phyloP scores from a whole-genome alignment of 805 yeast species.

The Starmerella apicola region DNA sequence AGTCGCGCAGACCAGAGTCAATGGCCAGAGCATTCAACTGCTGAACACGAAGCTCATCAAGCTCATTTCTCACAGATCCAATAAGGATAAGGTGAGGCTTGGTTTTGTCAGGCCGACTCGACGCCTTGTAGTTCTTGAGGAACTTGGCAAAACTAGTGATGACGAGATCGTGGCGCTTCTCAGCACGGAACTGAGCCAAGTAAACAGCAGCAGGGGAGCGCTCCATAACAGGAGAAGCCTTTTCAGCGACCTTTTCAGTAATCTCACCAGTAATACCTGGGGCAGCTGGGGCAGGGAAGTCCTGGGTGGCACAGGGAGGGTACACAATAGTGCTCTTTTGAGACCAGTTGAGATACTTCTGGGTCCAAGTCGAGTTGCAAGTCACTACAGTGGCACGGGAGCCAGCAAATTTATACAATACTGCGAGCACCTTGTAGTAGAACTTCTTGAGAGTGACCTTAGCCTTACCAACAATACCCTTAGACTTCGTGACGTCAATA shows the following conservation, averaged over 20 bases:
- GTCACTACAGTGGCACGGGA: slow-evolving; percentile 50
- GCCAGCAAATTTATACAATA: slow-evolving; percentile 54
- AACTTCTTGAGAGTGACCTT: slow-evolving; percentile 30
- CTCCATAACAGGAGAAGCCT: too few relatives aligned
- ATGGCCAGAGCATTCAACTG: slow-evolving; percentile 35
- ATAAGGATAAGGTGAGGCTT: slow-evolving; percentile 54
- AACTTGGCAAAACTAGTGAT: slow-evolving; percentile 52
- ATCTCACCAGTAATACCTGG: slow-evolving; percentile 17
- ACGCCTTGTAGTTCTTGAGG: slow-evolving; percentile 11
- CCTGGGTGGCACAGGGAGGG: slow-evolving; percentile 82
- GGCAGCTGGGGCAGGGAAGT: slow-evolving; percentile 28
- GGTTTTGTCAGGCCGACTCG: slow-evolving; percentile 5
- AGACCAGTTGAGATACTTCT: slow-evolving; percentile 68
- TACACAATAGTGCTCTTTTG: slow-evolving; percentile 41
- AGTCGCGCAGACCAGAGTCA: slow-evolving; percentile 32
- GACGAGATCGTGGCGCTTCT: slow-evolving; percentile 72
- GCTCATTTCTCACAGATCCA: slow-evolving; percentile 69
- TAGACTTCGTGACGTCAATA: slow-evolving; percentile 7
- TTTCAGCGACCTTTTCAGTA: too few relatives aligned
- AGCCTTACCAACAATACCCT: too few relatives aligned
- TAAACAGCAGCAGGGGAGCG: slow-evolving; percentile 32
- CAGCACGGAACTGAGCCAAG: slow-evolving; percentile 90
- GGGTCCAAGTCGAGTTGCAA: slow-evolving; percentile 89
- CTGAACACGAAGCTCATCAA: slow-evolving; percentile 50
- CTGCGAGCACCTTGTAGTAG: slow-evolving; percentile 65